phyloP scores from a whole-genome alignment of 352 stramenopile genomes.

The Pythium apleroticum region DNA sequence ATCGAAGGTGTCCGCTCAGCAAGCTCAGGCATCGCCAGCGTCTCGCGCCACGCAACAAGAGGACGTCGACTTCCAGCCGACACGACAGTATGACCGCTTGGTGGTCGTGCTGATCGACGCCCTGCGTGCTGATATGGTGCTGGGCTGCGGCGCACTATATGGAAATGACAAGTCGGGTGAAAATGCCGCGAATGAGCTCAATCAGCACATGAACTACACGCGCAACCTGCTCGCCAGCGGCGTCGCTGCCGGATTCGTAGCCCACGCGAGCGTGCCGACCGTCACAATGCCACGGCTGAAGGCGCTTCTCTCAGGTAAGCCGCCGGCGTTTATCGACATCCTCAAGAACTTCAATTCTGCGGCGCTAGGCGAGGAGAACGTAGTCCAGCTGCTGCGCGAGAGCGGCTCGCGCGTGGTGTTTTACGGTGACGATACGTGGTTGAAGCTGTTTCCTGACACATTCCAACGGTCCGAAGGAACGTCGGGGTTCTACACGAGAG shows the following conservation, averaged over 20 bases:
- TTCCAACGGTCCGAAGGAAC: conserved; percentile 79
- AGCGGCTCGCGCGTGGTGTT: conserved; percentile 71
- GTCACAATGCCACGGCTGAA: conserved; percentile 91
- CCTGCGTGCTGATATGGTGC: conserved; percentile 85
- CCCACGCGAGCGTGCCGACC: conserved; percentile 79
- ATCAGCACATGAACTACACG: conserved; percentile 69
- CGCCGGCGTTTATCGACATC: conserved; percentile 89
- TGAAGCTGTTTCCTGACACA: conserved; percentile 76
- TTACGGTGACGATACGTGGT: conserved; percentile 91
- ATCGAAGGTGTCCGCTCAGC: not conserved
- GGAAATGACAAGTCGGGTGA: not conserved
- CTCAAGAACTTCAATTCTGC: conserved; percentile 91
- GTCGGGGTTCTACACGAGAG: conserved; percentile 87
- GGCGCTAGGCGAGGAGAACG: conserved; percentile 70
- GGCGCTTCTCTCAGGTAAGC: conserved; percentile 80
- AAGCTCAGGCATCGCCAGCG: not conserved
- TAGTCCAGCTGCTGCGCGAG: conserved; percentile 54
- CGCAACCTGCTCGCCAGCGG: conserved; percentile 45
- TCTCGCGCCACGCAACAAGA: not conserved
- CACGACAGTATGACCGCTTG: conserved; percentile 62
- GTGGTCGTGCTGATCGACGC: conserved; percentile 89
- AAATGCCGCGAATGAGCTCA: conserved; percentile 41
- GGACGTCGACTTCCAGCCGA: conserved; percentile 3
- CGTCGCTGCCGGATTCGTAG: conserved; percentile 67
- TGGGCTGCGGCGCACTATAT: conserved; percentile 61